Percentiles rank a stretch among this genome's conserved stretches.
Conservation (phyloP, 441 rosid genomes). For the Aquilaria agallochum region DNA sequence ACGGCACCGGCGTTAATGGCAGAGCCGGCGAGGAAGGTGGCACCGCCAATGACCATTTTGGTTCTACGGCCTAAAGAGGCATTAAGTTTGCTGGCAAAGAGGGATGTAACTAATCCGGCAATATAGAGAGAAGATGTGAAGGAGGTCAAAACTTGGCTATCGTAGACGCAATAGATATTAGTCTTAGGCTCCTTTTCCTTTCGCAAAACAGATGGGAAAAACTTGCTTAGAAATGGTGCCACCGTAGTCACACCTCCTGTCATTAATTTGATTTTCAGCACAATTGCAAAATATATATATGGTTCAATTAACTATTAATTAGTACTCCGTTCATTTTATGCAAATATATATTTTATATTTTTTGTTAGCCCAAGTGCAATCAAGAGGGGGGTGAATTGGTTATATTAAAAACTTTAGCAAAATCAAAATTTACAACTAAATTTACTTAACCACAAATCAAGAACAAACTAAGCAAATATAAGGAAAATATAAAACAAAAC, state of each 20-base stretch:
- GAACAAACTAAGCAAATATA: no score
- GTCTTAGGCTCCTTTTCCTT: conserved; percentile 45
- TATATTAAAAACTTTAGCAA: no score
- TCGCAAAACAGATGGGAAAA: conserved; percentile 57
- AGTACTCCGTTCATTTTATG: no score
- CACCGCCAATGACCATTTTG: conserved; percentile 64
- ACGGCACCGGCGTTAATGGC: conserved; percentile 65
- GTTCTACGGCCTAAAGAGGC: conserved; percentile 50
- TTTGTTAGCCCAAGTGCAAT: no score
- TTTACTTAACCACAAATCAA: no score
- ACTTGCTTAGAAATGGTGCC: conserved; percentile 66
- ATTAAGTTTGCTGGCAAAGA: conserved; percentile 62
- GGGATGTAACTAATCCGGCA: conserved; percentile 62
- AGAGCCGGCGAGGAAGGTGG: conserved; percentile 63
- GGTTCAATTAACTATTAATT: no score
- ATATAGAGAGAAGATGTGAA: conserved; percentile 79
- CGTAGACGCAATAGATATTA: conserved; percentile 51
- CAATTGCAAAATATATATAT: no score
- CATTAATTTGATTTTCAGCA: no score
- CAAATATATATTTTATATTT: no score
- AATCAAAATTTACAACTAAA: no score
- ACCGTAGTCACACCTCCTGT: conserved; percentile 85
- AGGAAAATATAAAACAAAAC: no score
- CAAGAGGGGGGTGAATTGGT: no score
- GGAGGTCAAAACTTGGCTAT: conserved; percentile 58